A percentile compares a stretch with the other conserved stretches of the same genome.
phyloP scores from a whole-genome alignment of 2,329 filamentous ascomycete species.

The Botrytis squamosa region DNA sequence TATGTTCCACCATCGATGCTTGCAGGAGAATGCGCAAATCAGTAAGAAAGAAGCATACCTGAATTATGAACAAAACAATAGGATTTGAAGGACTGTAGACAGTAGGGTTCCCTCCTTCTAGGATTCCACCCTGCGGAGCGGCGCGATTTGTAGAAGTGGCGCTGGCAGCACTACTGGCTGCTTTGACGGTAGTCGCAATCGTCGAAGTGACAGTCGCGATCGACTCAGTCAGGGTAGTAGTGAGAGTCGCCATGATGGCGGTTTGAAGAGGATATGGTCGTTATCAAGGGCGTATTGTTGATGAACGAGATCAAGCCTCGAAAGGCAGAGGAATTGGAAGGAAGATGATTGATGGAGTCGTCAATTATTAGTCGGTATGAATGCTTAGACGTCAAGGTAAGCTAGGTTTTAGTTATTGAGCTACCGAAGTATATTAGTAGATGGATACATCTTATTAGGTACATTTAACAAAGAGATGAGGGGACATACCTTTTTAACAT shows the following conservation, averaged over 20 bases:
- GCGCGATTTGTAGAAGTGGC: conserved; percentile 27
- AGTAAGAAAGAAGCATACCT: conserved; percentile 46
- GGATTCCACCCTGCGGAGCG: conserved; percentile 57
- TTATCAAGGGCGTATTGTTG: background rate
- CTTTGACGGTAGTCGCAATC: conserved; percentile 10
- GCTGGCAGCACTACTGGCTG: conserved; percentile 26
- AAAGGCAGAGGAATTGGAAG: background rate
- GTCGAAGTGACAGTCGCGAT: conserved; percentile 2
- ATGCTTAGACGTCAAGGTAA: background rate
- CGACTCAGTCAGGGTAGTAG: too few relatives aligned
- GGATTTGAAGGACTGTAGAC: conserved; percentile 62
- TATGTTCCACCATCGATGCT: background rate
- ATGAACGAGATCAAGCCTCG: background rate
- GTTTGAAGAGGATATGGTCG: background rate
- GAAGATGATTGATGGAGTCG: background rate
- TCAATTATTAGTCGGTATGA: background rate
- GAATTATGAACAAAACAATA: conserved; percentile 67
- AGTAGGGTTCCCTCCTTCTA: conserved; percentile 62
- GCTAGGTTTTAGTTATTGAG: background rate
- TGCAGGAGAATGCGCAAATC: background rate
- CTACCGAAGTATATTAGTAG: background rate
- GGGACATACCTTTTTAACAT: background rate
- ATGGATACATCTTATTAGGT: background rate
- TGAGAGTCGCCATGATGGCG: conserved; percentile 13
- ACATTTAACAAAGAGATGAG: conserved; percentile 8